Evolutionary conservation across 768 basidiomycete genomes (phyloP), one percentile per base, ranked within the genome.

Genomic region (Naematelia encephala): DNA sequence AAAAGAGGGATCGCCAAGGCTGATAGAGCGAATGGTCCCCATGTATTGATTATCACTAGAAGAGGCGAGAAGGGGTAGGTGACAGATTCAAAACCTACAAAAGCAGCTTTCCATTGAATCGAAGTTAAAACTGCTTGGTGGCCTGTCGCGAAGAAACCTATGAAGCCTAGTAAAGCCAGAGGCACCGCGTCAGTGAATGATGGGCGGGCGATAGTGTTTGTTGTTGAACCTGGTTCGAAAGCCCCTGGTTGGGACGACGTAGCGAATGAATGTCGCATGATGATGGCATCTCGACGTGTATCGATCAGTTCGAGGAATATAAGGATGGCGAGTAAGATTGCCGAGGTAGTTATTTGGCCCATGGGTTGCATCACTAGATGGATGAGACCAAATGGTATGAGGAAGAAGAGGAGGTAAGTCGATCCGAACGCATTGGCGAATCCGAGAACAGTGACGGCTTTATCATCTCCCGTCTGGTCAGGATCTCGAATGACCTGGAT

Each of bases 21-120:
- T 59, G 83, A 72, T 45, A 96, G 70, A 68, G 88, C 79, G 60
- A 86, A 78, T 0, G 88, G 83, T 0, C 91, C 89, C 54, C 90
- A 79, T 5, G 87, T 85, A 76, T 98, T 98, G 60, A 87, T 75
- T 2, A 83, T 74, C 4, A 91, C 86, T 23, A 90, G 85, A 1
- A 88, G 46, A 0, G 86, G 86, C 0, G 92, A 86, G 67, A 85
- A 83, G 0, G 88, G 86, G 72, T 90, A 91, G 11, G 78, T 80
- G 45, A 91, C 80, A 0, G 81, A 84, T 1, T 85, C 84, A 56
- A 99, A 81, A 3, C 81, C 81, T 26, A 97, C 74, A 77, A 98
- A 99, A 5, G 89, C 93, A 1, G 87, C 79, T 75, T 96, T 96
- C 96, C 94, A 99, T 66, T 98, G 94, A 44, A 99, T 84, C 2